A percentile compares a stretch with the other conserved stretches of the same genome.
Evolutionary conservation across 768 basidiomycete species (phyloP).

Genomic region (Tulasnella sp.): DNA sequence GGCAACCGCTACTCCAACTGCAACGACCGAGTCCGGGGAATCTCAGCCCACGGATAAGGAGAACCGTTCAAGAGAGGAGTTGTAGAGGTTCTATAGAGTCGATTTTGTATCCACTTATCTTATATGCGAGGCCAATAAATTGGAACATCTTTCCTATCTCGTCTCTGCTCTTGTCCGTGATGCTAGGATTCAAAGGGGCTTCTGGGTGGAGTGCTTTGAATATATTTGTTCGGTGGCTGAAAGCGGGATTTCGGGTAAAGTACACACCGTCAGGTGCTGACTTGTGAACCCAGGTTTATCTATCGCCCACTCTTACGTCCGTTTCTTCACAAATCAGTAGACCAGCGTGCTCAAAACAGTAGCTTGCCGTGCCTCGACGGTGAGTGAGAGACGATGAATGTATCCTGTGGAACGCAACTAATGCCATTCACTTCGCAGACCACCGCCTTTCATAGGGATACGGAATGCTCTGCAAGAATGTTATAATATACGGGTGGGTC

Average conservation of each 20-base stretch:
- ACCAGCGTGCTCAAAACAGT: neutral
- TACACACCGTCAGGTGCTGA: neutral
- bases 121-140: neutral
- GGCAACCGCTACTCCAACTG: constrained; percentile 4
- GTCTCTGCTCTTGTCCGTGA: neutral
- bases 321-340: neutral
- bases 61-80: constrained; percentile 7
- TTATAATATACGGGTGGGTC: constrained; percentile 84
- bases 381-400: neutral
- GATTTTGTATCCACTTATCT: neutral
- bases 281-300: neutral
- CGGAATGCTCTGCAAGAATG: constrained; percentile 75
- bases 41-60: neutral
- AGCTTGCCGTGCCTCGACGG: neutral
- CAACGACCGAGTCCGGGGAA: neutral
- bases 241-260: neutral
- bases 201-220: neutral
- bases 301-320: neutral
- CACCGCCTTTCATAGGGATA: neutral
- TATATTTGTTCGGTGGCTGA: neutral
- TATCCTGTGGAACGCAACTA: neutral
- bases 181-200: no score
- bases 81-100: neutral
- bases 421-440: neutral
- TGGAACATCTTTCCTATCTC: neutral